These are phyloP conservation scores for Triticum turgidum DNA, from an alignment of 176 grass and related monocot genomes.

Conservation along the genomic window DNA sequence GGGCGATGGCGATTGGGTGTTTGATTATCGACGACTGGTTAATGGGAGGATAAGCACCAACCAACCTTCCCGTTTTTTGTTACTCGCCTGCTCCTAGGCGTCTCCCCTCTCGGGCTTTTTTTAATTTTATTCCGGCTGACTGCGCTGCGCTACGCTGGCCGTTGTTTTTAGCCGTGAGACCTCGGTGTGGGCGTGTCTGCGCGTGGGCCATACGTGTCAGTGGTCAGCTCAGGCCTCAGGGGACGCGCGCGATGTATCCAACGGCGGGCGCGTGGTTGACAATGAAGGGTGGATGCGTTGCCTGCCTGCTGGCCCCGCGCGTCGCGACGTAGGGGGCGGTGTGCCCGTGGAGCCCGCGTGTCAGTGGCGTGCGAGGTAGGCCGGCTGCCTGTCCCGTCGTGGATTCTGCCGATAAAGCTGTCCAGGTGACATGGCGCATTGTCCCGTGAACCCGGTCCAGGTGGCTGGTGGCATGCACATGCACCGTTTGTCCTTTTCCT, in stretches of 20 bases:
- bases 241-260: background rate
- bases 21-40: background rate
- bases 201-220: background rate
- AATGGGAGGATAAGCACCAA: background rate
- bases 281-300: background rate
- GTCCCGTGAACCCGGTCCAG: background rate
- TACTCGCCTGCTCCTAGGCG: background rate
- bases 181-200: constrained; percentile 17
- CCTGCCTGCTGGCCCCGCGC: no score
- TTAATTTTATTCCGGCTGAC: constrained; percentile 15
- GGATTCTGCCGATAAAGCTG: background rate
- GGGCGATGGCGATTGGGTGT: background rate
- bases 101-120: background rate
- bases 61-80: background rate
- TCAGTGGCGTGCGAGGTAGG: constrained; percentile 31
- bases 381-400: background rate
- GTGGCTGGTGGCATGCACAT: background rate
- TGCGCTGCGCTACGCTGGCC: constrained; percentile 21
- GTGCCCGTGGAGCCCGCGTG: constrained; percentile 24
- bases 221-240: background rate
- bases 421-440: constrained; percentile 17
- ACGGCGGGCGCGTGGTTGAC: background rate
- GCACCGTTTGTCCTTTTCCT: background rate
- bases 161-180: background rate
- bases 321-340: no score